phyloP scores from a whole-genome alignment of 352 stramenopile species.

The Pythium grandisporangium region DNA sequence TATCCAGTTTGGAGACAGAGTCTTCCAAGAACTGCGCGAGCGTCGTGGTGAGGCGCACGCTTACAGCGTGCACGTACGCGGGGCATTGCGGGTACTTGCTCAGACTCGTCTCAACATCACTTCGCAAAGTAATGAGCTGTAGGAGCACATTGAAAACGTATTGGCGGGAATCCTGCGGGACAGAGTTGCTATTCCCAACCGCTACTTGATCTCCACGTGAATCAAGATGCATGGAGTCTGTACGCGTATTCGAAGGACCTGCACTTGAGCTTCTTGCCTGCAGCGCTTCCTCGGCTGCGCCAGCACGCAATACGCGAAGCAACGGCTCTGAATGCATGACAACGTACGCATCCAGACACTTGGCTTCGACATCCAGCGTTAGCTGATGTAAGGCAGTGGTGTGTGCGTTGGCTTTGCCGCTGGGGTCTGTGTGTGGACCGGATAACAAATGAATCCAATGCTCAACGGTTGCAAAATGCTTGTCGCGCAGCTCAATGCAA shows the following conservation, averaged over 20 bases:
- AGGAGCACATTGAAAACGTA: constrained; percentile 79
- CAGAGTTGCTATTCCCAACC: constrained; percentile 6
- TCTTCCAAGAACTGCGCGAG: constrained; percentile 36
- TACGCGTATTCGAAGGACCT: constrained; percentile 12
- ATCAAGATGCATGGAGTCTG: constrained; percentile 13
- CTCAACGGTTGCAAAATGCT: constrained; percentile 29
- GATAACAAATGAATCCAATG: constrained; percentile 36
- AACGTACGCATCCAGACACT: constrained; percentile 57
- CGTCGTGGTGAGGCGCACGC: constrained; percentile 35
- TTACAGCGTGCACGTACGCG: constrained; percentile 43
- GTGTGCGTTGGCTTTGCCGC: constrained; percentile 8
- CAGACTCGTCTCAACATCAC: constrained; percentile 64
- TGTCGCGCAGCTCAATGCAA: constrained; percentile 59
- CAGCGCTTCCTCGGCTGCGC: constrained; percentile 36
- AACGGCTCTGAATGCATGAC: constrained; percentile 38
- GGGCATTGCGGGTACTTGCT: constrained; percentile 38
- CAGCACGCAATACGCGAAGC: constrained; percentile 31
- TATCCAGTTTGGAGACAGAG: constrained; percentile 19
- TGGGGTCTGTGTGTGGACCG: too few relatives aligned
- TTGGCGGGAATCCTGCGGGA: constrained; percentile 48
- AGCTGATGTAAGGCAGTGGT: constrained; percentile 22
- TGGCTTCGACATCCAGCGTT: constrained; percentile 32
- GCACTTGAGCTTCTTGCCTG: constrained; percentile 6
- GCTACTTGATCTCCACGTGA: constrained; percentile 14
- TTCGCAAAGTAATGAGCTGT: constrained; percentile 63